These are phyloP conservation scores for Thermothelomyces thermophilus DNA, from an alignment of 2,329 filamentous ascomycete species.

Conservation along the genomic window DNA sequence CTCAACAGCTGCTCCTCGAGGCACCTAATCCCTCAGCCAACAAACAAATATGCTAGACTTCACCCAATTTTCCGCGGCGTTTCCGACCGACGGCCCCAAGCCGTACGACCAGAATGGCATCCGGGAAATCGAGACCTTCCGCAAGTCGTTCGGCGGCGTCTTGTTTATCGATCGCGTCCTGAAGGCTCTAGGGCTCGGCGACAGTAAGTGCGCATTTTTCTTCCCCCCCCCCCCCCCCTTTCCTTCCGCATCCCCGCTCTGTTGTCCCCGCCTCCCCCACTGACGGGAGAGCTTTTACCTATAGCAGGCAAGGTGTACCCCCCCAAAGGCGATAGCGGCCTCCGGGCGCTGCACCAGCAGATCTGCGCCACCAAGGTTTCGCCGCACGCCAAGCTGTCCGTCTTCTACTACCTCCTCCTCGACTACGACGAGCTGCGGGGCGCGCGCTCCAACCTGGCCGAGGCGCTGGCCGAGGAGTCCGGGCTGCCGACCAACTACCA, in stretches of 20 bases:
- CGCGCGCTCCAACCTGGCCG: slow-evolving; percentile 42
- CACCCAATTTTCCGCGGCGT: slow-evolving; percentile 62
- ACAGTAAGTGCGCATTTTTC: slow-evolving; percentile 44
- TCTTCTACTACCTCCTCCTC: slow-evolving; percentile 77
- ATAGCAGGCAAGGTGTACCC: slow-evolving; percentile 66
- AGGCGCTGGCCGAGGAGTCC: slow-evolving; percentile 52
- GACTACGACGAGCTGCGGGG: slow-evolving; percentile 57
- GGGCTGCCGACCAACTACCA: slow-evolving; percentile 70
- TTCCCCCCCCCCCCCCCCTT: slow-evolving; percentile 2
- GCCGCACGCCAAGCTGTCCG: slow-evolving; percentile 71
- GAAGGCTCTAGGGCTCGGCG: slow-evolving; percentile 60
- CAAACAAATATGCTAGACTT: slow-evolving; percentile 51
- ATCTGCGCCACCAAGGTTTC: slow-evolving; percentile 60
- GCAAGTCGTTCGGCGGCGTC: slow-evolving; percentile 60
- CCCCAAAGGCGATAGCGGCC: slow-evolving; percentile 59
- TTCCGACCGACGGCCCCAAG: slow-evolving; percentile 52
- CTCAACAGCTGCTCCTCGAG: too few relatives aligned
- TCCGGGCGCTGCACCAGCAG: slow-evolving; percentile 63
- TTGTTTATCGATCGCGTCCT: slow-evolving; percentile 78
- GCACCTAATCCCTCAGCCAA: not conserved
- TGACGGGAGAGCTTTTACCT: too few relatives aligned
- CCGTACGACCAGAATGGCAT: slow-evolving; percentile 56
- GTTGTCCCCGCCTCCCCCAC: too few relatives aligned
- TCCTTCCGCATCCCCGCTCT: not conserved
- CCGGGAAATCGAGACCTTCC: slow-evolving; percentile 58